phyloP scores from a whole-genome alignment of 768 basidiomycete species.

The Rhodosporidiobolus odoratus region DNA sequence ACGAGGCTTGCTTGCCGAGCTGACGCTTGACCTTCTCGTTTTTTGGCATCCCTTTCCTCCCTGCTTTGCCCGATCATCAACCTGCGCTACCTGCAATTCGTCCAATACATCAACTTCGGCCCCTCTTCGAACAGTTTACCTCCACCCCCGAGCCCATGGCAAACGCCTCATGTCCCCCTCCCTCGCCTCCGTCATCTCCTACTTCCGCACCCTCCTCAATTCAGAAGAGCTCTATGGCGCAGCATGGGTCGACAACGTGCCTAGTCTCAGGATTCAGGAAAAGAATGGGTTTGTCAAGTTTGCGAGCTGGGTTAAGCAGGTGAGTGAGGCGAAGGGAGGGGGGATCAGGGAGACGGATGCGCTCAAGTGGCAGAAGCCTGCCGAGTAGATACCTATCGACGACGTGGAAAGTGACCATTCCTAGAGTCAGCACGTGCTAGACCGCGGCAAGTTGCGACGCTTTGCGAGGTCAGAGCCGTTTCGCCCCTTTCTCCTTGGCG shows the following conservation, averaged over 20 bases:
- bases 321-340: slow-evolving; percentile 12
- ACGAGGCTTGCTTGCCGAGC: no score
- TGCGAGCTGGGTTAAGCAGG: background rate
- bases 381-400: background rate
- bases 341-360: background rate
- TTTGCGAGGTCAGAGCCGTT: no score
- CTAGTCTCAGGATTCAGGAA: slow-evolving; percentile 18
- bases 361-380: slow-evolving; percentile 7
- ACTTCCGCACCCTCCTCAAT: slow-evolving; percentile 5
- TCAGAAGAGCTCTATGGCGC: background rate
- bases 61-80: background rate
- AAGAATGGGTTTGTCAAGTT: slow-evolving; percentile 4
- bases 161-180: slow-evolving; percentile 10
- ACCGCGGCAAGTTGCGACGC: no score
- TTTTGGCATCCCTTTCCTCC: background rate
- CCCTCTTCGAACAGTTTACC: background rate
- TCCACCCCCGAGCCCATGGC: slow-evolving; percentile 1
- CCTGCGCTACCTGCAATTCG: background rate
- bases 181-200: slow-evolving; percentile 7
- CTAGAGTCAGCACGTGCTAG: no score
- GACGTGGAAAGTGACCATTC: no score
- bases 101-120: accelerated
- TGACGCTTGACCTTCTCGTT: no score
- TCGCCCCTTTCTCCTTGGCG: no score
- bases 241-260: slow-evolving; percentile 4